A percentile compares a stretch with the other conserved stretches of the same genome.
Conservation (phyloP, 1,139 yeast genomes). For the Saccharomyces hybrid region DNA sequence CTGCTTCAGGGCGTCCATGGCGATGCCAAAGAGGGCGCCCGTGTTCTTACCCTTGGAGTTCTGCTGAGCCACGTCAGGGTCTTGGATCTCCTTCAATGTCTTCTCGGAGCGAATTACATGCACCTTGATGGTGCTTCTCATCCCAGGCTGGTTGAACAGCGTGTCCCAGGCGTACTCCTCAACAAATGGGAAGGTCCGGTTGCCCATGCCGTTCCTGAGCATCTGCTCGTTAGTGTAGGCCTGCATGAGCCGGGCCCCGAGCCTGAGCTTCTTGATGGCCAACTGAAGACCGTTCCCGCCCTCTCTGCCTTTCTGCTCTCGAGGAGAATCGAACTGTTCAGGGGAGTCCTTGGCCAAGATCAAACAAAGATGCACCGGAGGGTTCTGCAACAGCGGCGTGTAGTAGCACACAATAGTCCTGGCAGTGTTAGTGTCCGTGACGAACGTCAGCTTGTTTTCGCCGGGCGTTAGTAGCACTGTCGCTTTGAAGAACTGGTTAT, state of each 20-base stretch:
- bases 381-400: constrained; percentile 55
- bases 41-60: constrained; percentile 60
- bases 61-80: constrained; percentile 82
- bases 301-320: constrained; percentile 38
- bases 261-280: constrained; percentile 71
- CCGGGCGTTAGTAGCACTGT: constrained; percentile 65
- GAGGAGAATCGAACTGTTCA: constrained; percentile 65
- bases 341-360: constrained; percentile 74
- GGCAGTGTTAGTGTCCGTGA: constrained; percentile 19
- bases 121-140: constrained; percentile 62
- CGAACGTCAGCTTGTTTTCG: constrained; percentile 38
- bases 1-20: constrained; percentile 56
- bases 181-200: constrained; percentile 67
- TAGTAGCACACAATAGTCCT: constrained; percentile 38
- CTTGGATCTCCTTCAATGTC: constrained; percentile 63
- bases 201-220: constrained; percentile 71
- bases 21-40: constrained; percentile 73
- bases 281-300: constrained; percentile 66
- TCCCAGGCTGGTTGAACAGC: constrained; percentile 34
- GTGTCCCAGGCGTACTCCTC: constrained; percentile 57
- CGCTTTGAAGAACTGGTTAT: constrained; percentile 65
- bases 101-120: constrained; percentile 64
- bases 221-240: constrained; percentile 91
- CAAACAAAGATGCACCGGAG: constrained; percentile 74
- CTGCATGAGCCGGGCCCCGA: constrained; percentile 86